Conservation (phyloP, 179 eudicot species). For the Spergularia azorica region DNA sequence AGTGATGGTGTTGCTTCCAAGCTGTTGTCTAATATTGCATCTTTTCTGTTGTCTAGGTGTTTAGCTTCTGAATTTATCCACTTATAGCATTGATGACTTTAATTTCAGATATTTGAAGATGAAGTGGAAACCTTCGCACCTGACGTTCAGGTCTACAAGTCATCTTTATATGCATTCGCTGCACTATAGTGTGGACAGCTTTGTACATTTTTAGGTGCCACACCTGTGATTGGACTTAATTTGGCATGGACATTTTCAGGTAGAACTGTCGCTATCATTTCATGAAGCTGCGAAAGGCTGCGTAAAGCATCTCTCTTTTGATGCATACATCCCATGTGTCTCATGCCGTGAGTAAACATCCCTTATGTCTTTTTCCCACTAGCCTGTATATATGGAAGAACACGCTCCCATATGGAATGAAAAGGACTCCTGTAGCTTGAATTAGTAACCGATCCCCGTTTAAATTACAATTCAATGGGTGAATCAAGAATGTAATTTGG, state of each 20-base stretch:
- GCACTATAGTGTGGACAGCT: constrained; percentile 7
- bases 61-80: neutral
- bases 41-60: neutral
- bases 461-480: neutral
- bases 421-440: neutral
- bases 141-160: constrained; percentile 72
- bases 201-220: constrained; percentile 14
- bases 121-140: constrained; percentile 56
- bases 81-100: constrained; percentile 2
- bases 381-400: neutral
- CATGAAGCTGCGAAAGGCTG: constrained; percentile 87
- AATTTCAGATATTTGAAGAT: constrained; percentile 74
- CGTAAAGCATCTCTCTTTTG: constrained; percentile 75
- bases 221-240: constrained; percentile 21
- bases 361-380: neutral
- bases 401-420: neutral
- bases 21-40: neutral
- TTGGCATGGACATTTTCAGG: constrained; percentile 42
- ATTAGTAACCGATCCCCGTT: neutral
- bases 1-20: neutral
- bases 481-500: neutral
- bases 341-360: constrained; percentile 69
- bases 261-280: constrained; percentile 75
- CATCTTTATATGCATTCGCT: constrained; percentile 15
- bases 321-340: constrained; percentile 71